phyloP scores from a whole-genome alignment of 2,329 filamentous ascomycete species.

The Pseudocercospora musae region DNA sequence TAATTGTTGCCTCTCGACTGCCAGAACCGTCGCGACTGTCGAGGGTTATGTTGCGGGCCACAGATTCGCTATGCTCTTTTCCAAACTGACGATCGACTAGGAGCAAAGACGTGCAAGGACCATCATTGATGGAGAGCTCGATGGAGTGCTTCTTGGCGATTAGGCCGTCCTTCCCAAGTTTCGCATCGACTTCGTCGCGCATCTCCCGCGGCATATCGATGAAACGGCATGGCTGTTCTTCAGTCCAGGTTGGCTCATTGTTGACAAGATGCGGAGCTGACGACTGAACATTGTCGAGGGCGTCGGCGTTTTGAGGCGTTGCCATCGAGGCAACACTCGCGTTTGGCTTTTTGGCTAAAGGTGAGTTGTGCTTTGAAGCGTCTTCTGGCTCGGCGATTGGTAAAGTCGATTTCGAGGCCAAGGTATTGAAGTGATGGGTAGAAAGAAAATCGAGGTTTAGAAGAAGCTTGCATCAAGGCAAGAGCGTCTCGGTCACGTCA shows the following conservation, averaged over 20 bases:
- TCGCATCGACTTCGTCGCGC: neutral
- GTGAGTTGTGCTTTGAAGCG: neutral
- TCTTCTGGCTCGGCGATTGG: neutral
- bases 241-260: neutral
- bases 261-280: neutral
- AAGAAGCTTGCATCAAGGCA: neutral
- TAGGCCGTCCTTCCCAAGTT: neutral
- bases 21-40: neutral
- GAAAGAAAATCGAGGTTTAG: neutral
- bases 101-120: neutral
- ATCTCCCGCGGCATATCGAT: neutral
- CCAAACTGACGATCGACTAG: neutral
- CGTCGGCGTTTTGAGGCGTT: neutral
- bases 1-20: neutral
- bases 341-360: neutral
- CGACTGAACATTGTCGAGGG: neutral
- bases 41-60: neutral
- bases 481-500: neutral
- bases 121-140: neutral
- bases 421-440: neutral
- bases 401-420: neutral
- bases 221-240: neutral
- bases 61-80: neutral
- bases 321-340: neutral
- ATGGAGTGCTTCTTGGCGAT: neutral